Evolutionary conservation across 169 alveolate species (phyloP).

Genomic region (Neospora caninum): DNA sequence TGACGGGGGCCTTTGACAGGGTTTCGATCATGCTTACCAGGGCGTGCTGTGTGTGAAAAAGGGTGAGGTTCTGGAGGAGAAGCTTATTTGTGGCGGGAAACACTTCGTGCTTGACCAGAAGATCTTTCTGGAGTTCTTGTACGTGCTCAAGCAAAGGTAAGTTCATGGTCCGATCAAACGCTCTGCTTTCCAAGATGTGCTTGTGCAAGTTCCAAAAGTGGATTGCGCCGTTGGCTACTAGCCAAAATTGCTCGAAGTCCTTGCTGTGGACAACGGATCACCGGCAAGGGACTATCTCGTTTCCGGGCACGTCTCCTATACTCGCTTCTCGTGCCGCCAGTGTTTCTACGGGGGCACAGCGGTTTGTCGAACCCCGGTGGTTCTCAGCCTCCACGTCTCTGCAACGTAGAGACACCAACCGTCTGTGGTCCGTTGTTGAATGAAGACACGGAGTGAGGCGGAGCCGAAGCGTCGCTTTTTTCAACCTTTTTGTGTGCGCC

Average conservation of each 20-base stretch:
- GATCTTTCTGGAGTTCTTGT: slow-evolving; percentile 16
- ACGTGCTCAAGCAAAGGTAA: neutral
- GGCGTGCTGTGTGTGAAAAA: neutral
- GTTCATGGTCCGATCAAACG: slow-evolving; percentile 17
- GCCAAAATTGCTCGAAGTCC: slow-evolving; percentile 43
- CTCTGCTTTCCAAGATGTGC: slow-evolving; percentile 10
- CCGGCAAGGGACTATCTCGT: neutral
- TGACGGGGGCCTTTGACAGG: neutral
- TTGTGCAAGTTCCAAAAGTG: slow-evolving; percentile 46
- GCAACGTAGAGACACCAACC: no score
- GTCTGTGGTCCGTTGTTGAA: no score
- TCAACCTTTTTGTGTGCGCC: no score
- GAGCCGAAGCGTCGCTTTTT: no score
- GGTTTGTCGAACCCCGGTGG: no score
- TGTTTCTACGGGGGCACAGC: neutral
- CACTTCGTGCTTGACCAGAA: neutral
- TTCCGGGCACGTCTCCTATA: neutral
- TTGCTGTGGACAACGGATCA: neutral
- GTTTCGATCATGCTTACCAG: neutral
- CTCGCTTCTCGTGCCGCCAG: neutral
- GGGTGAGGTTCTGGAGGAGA: neutral
- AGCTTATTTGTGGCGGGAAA: neutral
- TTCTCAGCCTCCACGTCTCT: no score
- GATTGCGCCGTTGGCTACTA: slow-evolving; percentile 7
- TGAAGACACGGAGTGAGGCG: no score